Conservation (phyloP, 2,329 filamentous ascomycete genomes). For the Talaromyces marneffei region DNA sequence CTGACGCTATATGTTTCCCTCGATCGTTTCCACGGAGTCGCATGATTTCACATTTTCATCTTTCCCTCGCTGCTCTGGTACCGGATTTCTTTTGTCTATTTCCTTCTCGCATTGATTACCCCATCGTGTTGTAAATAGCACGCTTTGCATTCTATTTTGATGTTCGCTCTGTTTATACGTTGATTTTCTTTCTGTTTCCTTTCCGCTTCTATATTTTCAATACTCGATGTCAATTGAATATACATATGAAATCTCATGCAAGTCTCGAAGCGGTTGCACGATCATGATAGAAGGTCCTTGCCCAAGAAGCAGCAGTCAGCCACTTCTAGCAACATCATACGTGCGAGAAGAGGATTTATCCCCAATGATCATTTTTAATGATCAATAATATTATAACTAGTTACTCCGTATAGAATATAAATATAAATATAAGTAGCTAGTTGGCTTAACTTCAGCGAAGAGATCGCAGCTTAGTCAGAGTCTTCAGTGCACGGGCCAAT, state of each 20-base stretch:
- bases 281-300: not conserved
- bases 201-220: not conserved
- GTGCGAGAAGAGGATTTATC: not conserved
- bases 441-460: too few relatives aligned
- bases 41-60: not conserved
- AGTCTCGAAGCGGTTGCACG: not conserved
- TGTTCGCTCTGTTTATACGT: not conserved
- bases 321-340: not conserved
- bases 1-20: not conserved
- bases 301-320: not conserved
- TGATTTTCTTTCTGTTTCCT: not conserved
- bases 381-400: not conserved
- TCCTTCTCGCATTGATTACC: conserved; percentile 15
- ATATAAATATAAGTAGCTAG: too few relatives aligned
- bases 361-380: not conserved
- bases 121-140: conserved; percentile 6
- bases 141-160: not conserved
- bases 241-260: not conserved
- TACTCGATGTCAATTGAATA: not conserved
- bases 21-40: not conserved
- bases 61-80: conserved; percentile 15
- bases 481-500: conserved; percentile 1
- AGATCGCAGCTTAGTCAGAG: not conserved
- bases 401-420: too few relatives aligned
- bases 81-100: conserved; percentile 18